Evolutionary conservation across 768 basidiomycete genomes (phyloP), one percentile per base, ranked within the genome.

Genomic region (Tylopilus subfusipes): DNA sequence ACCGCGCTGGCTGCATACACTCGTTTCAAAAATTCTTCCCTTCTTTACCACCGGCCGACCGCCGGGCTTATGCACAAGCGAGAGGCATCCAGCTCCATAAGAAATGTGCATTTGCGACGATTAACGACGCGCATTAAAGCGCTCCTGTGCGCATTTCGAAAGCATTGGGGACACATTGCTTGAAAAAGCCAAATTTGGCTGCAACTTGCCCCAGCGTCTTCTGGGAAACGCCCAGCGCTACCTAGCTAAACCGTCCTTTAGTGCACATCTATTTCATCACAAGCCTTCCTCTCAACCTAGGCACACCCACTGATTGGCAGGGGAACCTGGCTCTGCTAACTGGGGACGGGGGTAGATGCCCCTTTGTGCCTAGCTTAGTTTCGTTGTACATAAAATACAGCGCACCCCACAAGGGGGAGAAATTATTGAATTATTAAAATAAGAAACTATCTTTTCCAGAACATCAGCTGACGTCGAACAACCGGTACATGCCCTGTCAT

Each of bases 391-490:
- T 27, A 27, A 7, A 7, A 27, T 27, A 27, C 31, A 33, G 13
- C n/a, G n/a, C 10, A 33, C 31, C 31, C 31, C 31, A 14, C 16
- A n/a, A n/a, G n/a, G n/a, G n/a, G n/a, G n/a, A n/a, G n/a, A n/a
- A n/a, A n/a, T n/a, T n/a, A 36, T 16, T 10, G 33, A 34, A 34
- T 34, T 13, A 34, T 34, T 36, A 36, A 18, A 33, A 14, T 34
- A 18, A 18, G 6, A 36, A 25, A 16, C 24, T 57, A 58, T 25
- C 16, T 58, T 33, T 57, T 59, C 76, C 76, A 75, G 50, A 73
- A 73, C 49, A 68, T 57, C 43, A 76, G 45, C 48, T 66, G 77
- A 60, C 66, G 75, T 63, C 70, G 72, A 54, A 69, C 73, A 63
- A 57, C 66, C 8, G 73, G 70, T 34, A 73, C 53, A 57, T 74